Conservation (phyloP, 75 land plant genomes). For the Sequoiadendron giganteum region DNA sequence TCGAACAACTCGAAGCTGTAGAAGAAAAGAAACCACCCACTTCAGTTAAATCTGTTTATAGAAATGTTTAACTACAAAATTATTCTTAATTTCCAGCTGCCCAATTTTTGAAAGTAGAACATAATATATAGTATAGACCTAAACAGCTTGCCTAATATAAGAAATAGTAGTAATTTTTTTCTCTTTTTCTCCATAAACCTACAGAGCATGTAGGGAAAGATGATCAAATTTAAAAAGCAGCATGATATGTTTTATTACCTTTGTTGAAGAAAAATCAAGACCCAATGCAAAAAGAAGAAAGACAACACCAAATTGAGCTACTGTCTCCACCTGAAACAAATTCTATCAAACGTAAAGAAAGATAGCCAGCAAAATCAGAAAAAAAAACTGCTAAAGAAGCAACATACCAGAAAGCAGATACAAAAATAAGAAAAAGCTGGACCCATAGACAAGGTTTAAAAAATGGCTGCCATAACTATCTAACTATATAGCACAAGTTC, state of each 20-base stretch:
- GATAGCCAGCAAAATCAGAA: constrained; percentile 2
- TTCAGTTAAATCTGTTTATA: background rate
- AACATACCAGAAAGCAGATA: background rate
- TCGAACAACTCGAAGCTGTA: constrained; percentile 84
- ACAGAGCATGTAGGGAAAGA: background rate
- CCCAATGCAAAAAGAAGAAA: constrained; percentile 99
- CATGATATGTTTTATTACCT: constrained; percentile 43
- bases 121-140: background rate
- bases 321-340: constrained; percentile 83
- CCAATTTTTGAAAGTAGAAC: background rate
- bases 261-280: constrained; percentile 85
- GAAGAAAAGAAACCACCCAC: background rate
- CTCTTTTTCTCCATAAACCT: background rate
- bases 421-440: background rate
- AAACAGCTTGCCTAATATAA: background rate
- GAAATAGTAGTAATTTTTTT: background rate
- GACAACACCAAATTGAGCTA: constrained; percentile 98
- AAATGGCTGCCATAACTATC: background rate
- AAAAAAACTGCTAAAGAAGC: background rate
- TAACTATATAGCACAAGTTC: background rate
- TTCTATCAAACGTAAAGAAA: constrained; percentile 1
- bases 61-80: background rate
- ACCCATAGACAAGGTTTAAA: background rate
- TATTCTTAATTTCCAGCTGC: background rate
- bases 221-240: background rate